A percentile compares a stretch with the other conserved stretches of the same genome.
Conservation (phyloP, 78 protist genomes). For the Dictyostelium intermedium region DNA sequence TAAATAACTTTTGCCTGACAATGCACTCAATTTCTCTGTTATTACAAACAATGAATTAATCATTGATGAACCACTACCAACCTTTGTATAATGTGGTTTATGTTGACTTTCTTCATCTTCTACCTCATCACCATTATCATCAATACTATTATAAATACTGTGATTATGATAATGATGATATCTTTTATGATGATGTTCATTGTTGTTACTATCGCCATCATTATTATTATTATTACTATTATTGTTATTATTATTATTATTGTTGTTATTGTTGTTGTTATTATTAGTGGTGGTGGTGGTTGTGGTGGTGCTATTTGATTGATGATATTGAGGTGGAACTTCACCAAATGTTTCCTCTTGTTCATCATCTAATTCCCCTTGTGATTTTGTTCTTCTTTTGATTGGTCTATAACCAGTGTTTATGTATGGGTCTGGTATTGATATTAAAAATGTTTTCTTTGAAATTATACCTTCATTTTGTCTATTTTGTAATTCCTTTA, state of each 20-base stretch:
- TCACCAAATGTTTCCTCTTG: background rate
- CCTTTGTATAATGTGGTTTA: background rate
- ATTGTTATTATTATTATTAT: background rate
- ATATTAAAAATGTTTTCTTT: slow-evolving; percentile 2
- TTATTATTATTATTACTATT: no score
- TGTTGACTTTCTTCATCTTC: background rate
- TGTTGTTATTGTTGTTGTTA: background rate
- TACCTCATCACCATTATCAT: background rate
- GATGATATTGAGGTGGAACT: background rate
- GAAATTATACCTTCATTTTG: slow-evolving; percentile 51
- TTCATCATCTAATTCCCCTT: background rate
- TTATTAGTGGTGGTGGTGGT: background rate
- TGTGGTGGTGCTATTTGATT: background rate
- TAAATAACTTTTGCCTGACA: slow-evolving; percentile 21
- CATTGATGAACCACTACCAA: slow-evolving; percentile 54
- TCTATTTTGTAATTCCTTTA: slow-evolving; percentile 48
- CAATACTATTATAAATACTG: background rate
- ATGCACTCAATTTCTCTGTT: slow-evolving; percentile 13
- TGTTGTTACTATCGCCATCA: background rate
- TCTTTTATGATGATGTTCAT: no score
- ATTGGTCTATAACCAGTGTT: background rate
- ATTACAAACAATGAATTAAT: slow-evolving; percentile 43
- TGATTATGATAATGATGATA: background rate
- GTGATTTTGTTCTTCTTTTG: background rate
- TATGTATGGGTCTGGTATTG: slow-evolving; percentile 49